Evolutionary conservation across 495 filamentous ascomycete species (phyloP), one percentile per base, ranked within the genome.

Genomic region (Podospora pseudopauciseta): DNA sequence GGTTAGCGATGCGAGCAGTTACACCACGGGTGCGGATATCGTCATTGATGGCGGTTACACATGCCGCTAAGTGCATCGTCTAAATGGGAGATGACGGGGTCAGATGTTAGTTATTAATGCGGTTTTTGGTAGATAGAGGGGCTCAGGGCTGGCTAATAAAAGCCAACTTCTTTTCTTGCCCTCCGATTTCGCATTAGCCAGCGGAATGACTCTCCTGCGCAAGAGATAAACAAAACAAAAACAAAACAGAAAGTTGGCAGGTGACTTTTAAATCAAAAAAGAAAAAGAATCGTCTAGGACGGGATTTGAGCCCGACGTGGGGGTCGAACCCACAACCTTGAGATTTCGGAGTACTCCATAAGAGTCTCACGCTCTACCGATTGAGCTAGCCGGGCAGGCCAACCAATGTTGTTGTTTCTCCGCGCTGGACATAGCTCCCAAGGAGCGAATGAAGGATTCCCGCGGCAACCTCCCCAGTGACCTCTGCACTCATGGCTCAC

Each of bases 281-380:
- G 23, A 7, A 58, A 56, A 58, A 26, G 55, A 58, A 5, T 20
- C 55, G 55, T 58, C 55, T 20, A 20, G 1, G 68, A 65, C 70
- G 70, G 70, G 70, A 69, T 68, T 71, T 71, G 70, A 71, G 70
- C 70, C 70, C 67, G 67, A 71, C 70, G 70, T 68, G 70, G 70
- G 70, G 70, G 70, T 71, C 70, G 70, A 71, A 71, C 70, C 70
- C 70, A 68, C 70, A 71, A 71, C 70, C 70, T 71, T 71, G 70
- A 71, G 70, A 71, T 71, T 16, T 55, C 55, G 60, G 68, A 70
- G 63, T 56, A 30, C 62, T 69, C 67, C 53, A 87, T 90, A 90
- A 90, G 88, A 90, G 88, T 90, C 88, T 89, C 86, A 90, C 88
- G 88, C 88, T 90, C 88, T 90, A 89, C 88, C 88, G 88, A 90